Conservation (phyloP, 805 yeast species). For the Yamadazyma nakazawae region DNA sequence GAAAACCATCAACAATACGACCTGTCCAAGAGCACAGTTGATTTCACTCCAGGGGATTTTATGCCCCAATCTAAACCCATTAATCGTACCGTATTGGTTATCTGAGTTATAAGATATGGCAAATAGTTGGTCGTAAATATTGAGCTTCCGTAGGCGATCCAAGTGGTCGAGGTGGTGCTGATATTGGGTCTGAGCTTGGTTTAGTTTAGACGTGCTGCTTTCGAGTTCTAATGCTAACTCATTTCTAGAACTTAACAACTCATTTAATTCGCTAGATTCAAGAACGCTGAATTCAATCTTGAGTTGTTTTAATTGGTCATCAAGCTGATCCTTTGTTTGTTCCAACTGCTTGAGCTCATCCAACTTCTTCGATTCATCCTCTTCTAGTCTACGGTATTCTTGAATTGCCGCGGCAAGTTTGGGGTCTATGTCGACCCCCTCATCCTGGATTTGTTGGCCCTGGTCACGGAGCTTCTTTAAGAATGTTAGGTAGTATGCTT, state of each 20-base stretch:
- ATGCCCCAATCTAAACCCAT: constrained; percentile 77
- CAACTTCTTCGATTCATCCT: constrained; percentile 31
- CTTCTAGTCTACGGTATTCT: constrained; percentile 46
- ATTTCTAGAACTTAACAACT: constrained; percentile 51
- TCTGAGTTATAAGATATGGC: constrained; percentile 66
- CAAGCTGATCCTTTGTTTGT: constrained; percentile 40
- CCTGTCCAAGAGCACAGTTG: constrained; percentile 87
- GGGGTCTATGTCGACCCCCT: constrained; percentile 17
- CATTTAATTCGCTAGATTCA: constrained; percentile 43
- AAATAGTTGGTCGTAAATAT: constrained; percentile 81
- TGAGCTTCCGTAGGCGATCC: constrained; percentile 68
- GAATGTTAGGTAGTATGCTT: constrained; percentile 74
- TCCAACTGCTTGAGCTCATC: constrained; percentile 39
- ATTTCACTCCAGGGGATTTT: constrained; percentile 87
- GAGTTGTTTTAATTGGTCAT: constrained; percentile 44
- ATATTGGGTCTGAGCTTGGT: constrained; percentile 60
- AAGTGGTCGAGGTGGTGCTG: constrained; percentile 61
- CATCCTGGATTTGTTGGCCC: constrained; percentile 12
- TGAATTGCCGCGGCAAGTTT: constrained; percentile 45
- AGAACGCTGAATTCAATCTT: constrained; percentile 34
- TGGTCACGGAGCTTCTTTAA: constrained; percentile 57
- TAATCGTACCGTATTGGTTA: constrained; percentile 83
- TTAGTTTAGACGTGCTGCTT: constrained; percentile 51
- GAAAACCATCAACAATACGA: constrained; percentile 66
- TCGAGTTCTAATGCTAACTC: constrained; percentile 50